Evolutionary conservation across 2,329 filamentous ascomycete genomes (phyloP).

Genomic region (Hortaea werneckii): DNA sequence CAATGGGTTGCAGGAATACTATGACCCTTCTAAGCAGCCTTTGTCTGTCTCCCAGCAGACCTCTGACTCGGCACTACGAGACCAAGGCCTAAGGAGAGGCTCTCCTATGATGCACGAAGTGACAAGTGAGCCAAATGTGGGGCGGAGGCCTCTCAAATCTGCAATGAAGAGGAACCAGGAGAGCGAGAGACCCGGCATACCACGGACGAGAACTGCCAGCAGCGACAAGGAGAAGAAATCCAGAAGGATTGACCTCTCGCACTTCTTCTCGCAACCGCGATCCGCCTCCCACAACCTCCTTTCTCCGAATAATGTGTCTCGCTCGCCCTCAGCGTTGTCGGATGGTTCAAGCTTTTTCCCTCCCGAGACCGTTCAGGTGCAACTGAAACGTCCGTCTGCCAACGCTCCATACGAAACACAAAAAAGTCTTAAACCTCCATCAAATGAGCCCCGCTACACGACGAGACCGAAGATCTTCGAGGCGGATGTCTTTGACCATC

Average conservation of each 20-base stretch:
- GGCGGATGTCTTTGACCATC: conserved; percentile 33
- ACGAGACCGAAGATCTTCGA: conserved; percentile 18
- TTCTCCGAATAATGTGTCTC: conserved; percentile 30
- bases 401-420: conserved; percentile 3
- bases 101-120: conserved; percentile 14
- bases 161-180: conserved; percentile 8
- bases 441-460: conserved; percentile 1
- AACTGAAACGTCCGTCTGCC: conserved; percentile 1
- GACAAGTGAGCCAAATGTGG: conserved; percentile 6
- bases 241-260: conserved; percentile 31
- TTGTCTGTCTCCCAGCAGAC: conserved; percentile 35
- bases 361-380: conserved; percentile 1
- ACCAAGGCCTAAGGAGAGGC: conserved; percentile 33
- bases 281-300: conserved; percentile 18
- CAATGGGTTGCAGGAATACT: conserved; percentile 28
- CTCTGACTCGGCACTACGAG: conserved; percentile 34
- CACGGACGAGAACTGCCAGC: neutral
- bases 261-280: conserved; percentile 28
- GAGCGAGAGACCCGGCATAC: conserved; percentile 6
- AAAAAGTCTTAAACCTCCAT: conserved; percentile 1
- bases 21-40: conserved; percentile 32
- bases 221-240: conserved; percentile 14
- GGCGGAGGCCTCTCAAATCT: conserved; percentile 5
- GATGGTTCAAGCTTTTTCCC: conserved; percentile 24
- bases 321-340: conserved; percentile 31